A percentile compares a stretch with the other conserved stretches of the same genome.
Conservation (phyloP, 1,284 basidiomycete species). For the Boletus hoseneyae region DNA sequence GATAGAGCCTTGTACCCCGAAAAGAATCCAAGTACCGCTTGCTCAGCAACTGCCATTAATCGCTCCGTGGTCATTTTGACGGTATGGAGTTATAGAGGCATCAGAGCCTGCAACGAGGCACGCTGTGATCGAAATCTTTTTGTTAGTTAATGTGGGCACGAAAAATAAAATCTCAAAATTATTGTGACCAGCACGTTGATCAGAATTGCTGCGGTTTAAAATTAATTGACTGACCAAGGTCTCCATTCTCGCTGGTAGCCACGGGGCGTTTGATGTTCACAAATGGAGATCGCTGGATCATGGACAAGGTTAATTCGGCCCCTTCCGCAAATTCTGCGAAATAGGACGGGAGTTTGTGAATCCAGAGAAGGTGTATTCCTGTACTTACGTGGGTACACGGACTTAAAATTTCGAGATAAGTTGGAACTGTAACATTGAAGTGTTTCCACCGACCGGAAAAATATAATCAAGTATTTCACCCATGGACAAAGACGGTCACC, state of each 20-base stretch:
- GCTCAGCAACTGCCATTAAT: constrained; percentile 2
- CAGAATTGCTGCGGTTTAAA: constrained; percentile 6
- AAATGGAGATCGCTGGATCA: background rate
- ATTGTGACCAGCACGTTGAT: constrained; percentile 1
- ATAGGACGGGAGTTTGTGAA: background rate
- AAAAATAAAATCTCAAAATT: background rate
- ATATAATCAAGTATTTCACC: background rate
- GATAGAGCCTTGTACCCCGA: background rate
- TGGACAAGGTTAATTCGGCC: background rate
- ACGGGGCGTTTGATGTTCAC: background rate
- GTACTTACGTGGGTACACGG: constrained; percentile 9
- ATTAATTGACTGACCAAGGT: constrained; percentile 9
- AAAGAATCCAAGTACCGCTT: background rate
- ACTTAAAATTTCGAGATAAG: no score
- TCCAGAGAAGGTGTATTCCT: background rate
- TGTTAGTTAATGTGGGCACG: background rate
- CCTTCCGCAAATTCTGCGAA: background rate
- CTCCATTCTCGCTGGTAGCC: background rate
- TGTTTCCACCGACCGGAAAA: background rate
- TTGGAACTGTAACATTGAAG: no score
- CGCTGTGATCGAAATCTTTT: constrained; percentile 12
- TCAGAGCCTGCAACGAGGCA: constrained; percentile 1
- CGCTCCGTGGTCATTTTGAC: background rate
- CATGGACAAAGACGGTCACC: background rate
- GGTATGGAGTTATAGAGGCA: background rate